Base-by-base conservation (phyloP, 2,329 filamentous ascomycete species). In the Chaetomiaceae sp. region DNA sequence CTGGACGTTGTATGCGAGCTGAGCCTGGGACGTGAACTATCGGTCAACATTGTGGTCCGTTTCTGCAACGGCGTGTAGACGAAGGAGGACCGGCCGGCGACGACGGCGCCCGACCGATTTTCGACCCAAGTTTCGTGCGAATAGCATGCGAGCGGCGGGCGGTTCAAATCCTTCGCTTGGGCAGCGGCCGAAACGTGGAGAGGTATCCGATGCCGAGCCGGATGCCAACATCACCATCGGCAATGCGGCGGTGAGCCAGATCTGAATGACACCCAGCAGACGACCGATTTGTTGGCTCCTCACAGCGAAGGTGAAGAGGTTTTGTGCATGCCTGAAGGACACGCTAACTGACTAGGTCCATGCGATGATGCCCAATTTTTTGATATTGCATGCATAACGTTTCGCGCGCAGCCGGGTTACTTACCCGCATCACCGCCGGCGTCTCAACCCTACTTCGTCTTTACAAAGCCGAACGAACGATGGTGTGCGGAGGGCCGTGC, bases 311-410 rank as follows among this genome's bases (percentile, higher is more conserved):
- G 47, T 55, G 47, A 46, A 49, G 43, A 45, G 34, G 22, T 6
- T 14, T 20, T 27, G 43, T 34, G 33, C 39, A 40, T 38, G 18
- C 26, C 38, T 15, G 32, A 30, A 41, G 22, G 35, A 18, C 38
- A 52, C 43, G 32, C 47, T 42, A 50, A 37, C 12, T 34, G 42
- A 27, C 48, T 33, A 38, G 42, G 20, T 33, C 45, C 18, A 53
- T 58, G 56, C 52, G 54, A 52, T 54, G 54, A 49, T 56, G 54
- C 54, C 54, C 52, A 55, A 56, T 42, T 47, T 36, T 33, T 18
- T 29, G 17, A 20, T 30, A 30, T 45, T 22, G 43, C 48, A 50
- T 53, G 52, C 47, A 51, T 17, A 33, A 42, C 20, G 22, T n/a
- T n/a, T n/a, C n/a, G n/a, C n/a, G n/a, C n/a, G n/a, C n/a, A n/a